Conservation (phyloP, 805 yeast species). For the Priceomyces melissophilus region DNA sequence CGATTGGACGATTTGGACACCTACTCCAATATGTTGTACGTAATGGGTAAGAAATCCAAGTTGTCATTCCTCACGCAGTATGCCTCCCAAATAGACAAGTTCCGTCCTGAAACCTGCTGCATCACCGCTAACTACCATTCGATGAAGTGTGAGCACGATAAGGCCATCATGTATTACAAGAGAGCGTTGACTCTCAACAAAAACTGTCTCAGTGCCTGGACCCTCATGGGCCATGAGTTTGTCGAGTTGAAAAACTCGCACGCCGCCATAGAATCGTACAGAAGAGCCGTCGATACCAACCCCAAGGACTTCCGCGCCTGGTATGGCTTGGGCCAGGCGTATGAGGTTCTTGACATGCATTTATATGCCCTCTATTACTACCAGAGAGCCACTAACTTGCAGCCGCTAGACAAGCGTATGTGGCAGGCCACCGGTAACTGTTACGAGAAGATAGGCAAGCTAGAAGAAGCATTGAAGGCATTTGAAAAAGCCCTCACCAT, state of each 20-base stretch:
- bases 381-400: constrained; percentile 83
- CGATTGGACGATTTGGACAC: constrained; percentile 88
- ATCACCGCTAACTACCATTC: constrained; percentile 92
- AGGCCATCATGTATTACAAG: constrained; percentile 88
- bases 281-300: constrained; percentile 89
- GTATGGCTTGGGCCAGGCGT: constrained; percentile 98
- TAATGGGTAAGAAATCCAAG: constrained; percentile 84
- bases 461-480: constrained; percentile 71
- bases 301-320: constrained; percentile 91
- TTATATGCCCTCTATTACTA: constrained; percentile 88
- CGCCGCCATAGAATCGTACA: constrained; percentile 93
- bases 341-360: constrained; percentile 94
- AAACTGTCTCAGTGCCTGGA: constrained; percentile 89
- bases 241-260: constrained; percentile 94
- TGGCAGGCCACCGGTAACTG: constrained; percentile 95
- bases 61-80: constrained; percentile 83
- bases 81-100: constrained; percentile 76
- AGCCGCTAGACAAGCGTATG: constrained; percentile 87
- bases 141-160: constrained; percentile 88
- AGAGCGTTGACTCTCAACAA: constrained; percentile 82
- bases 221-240: constrained; percentile 97
- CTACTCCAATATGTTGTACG: constrained; percentile 92
- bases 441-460: constrained; percentile 72
- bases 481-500: constrained; percentile 71
- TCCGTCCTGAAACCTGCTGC: constrained; percentile 92